Percentiles rank a stretch among this genome's conserved stretches.
Conservation (phyloP, 208 protist species). For the Trypanosoma theileri region DNA sequence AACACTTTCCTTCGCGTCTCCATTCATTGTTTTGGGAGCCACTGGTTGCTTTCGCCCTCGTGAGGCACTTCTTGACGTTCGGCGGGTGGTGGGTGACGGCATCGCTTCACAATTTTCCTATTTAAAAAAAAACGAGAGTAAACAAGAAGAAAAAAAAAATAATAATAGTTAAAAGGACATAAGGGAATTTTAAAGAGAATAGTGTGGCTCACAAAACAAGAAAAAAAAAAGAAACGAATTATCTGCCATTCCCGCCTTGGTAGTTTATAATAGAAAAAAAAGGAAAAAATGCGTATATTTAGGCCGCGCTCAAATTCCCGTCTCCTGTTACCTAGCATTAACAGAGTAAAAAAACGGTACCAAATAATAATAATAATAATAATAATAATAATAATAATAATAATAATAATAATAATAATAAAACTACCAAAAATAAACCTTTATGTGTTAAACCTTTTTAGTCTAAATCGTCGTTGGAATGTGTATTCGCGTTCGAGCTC, state of each 20-base stretch:
- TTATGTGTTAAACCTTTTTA: neutral
- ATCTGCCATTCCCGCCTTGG: no score
- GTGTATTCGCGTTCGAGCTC: neutral
- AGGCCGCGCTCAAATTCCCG: no score
- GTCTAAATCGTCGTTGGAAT: conserved; percentile 9
- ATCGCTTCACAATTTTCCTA: conserved; percentile 5
- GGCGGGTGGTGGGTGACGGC: conserved; percentile 12
- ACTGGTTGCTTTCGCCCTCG: neutral
- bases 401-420: neutral
- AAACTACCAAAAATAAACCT: neutral
- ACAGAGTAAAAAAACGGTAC: no score
- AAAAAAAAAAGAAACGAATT: no score
- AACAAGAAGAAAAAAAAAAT: neutral
- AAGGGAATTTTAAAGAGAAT: no score
- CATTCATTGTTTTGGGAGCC: neutral
- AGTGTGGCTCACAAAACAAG: no score
- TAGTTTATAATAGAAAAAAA: no score
- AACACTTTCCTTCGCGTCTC: neutral
- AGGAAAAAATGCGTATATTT: no score
- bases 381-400: no score
- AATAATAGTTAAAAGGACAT: neutral
- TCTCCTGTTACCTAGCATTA: no score
- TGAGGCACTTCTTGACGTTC: conserved; percentile 12
- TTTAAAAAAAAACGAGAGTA: neutral
- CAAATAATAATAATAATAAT: no score